phyloP scores from a whole-genome alignment of 1,284 basidiomycete species.

The Pascua guehoae region DNA sequence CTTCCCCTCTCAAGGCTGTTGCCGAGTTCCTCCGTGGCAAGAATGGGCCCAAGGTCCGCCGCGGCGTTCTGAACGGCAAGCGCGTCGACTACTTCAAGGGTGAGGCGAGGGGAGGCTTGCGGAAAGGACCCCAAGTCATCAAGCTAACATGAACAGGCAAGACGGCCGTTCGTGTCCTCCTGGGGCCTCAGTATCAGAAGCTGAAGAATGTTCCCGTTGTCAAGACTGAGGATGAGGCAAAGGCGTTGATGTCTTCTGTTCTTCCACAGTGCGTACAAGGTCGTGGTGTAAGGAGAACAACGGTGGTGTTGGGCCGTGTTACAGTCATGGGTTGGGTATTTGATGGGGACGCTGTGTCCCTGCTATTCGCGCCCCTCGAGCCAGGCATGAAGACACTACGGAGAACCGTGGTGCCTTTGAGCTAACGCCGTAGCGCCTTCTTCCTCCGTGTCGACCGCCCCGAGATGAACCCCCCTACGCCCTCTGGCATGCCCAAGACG shows the following conservation, averaged over 20 bases:
- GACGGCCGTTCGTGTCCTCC: constrained; percentile 83
- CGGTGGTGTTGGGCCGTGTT: too few relatives aligned
- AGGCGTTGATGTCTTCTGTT: constrained; percentile 68
- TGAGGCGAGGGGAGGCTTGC: constrained; percentile 51
- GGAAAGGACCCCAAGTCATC: not conserved
- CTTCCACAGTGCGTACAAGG: constrained; percentile 82
- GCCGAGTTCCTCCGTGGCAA: constrained; percentile 80
- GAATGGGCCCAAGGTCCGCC: constrained; percentile 81
- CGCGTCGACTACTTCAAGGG: constrained; percentile 98
- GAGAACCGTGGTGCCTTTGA: too few relatives aligned
- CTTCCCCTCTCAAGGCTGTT: constrained; percentile 70
- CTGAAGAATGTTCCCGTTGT: constrained; percentile 77
- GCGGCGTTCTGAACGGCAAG: constrained; percentile 89
- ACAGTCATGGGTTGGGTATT: too few relatives aligned
- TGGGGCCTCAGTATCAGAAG: constrained; percentile 86
- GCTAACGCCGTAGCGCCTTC: constrained; percentile 57
- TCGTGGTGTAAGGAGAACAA: constrained; percentile 29
- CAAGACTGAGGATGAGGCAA: constrained; percentile 72
- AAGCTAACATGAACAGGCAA: constrained; percentile 60
- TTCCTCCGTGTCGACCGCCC: constrained; percentile 83
- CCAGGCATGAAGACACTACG: too few relatives aligned
- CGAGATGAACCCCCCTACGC: constrained; percentile 52
- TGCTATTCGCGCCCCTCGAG: too few relatives aligned
- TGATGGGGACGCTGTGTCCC: too few relatives aligned
- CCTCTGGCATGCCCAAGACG: constrained; percentile 69